Base-by-base conservation (phyloP, 371 early-diverging fungal genomes). In the Zopfochytrium polystomum region DNA sequence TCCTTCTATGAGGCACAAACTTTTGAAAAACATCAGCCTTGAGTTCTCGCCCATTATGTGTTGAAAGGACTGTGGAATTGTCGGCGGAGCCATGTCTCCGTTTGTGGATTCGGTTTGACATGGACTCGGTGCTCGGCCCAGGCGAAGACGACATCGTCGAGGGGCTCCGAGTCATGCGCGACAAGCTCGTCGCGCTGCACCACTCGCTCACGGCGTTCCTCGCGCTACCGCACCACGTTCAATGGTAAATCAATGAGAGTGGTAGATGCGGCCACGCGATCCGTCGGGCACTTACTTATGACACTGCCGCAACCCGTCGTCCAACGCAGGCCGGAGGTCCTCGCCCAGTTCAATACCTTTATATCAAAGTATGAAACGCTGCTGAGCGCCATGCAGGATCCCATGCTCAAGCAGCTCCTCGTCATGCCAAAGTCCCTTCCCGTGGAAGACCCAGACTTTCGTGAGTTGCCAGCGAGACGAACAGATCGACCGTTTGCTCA, bases 391-490 rank as follows among this genome's bases (percentile, higher is more conserved):
- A 18, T 58, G 20, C 29, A 29, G 52, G 1, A 9, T 1, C 45
- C 3, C 5, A 9, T 11, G 2, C 45, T 58, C 20, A 34, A 20
- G 43, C 42, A 51, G 20, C 9, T 23, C 22, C 33, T 63, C 9
- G 46, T 52, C n/a, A 6, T 13, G 11, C 64, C 64, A 1, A 3
- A 45, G 3, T 11, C 11, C 5, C 50, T 63, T 18, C 33, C 35
- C 1, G 23, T 23, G 27, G 51, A 63, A 7, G 64, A 63, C 44
- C 64, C 64, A 2, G 64, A 63, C 6, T 63, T 63, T 30, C 5
- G 61, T 60, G 32, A 35, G 55, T 35, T 23, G 11, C 9, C 5
- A 20, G 15, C 6, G 52, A 5, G 35, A 58, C 20, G n/a, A n/a
- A n/a, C n/a, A n/a, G n/a, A 5, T 4, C n/a, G 22, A 5, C 51